Evolutionary conservation across 1,139 yeast genomes (phyloP).

Genomic region (Debaryomycetaceae sp.): DNA sequence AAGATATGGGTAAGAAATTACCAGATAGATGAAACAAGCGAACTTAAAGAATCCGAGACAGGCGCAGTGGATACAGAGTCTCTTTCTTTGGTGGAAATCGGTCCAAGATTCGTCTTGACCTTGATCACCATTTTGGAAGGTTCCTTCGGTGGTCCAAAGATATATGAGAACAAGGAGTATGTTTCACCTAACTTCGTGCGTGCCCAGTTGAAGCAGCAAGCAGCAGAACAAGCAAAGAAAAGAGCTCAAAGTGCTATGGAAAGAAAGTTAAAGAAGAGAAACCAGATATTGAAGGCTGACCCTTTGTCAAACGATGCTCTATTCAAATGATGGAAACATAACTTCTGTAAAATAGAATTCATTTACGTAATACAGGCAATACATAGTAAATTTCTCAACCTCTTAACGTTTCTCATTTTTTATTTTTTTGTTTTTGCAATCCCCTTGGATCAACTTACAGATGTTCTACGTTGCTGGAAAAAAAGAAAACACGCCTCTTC

Average conservation of each 20-base stretch:
- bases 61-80: constrained; percentile 43
- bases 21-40: constrained; percentile 78
- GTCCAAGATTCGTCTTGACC: constrained; percentile 94
- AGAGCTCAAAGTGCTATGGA: constrained; percentile 80
- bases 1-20: constrained; percentile 95
- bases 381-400: no score
- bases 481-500: no score
- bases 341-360: no score
- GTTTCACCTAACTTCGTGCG: constrained; percentile 95
- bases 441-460: no score
- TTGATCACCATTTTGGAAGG: constrained; percentile 92
- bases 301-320: constrained; percentile 80
- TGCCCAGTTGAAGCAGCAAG: constrained; percentile 78
- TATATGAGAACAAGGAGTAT: constrained; percentile 93
- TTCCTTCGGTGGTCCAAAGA: constrained; percentile 96
- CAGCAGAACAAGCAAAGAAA: constrained; percentile 74
- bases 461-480: no score
- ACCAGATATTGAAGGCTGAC: constrained; percentile 70
- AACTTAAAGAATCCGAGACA: constrained; percentile 45
- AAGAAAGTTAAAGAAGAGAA: constrained; percentile 73
- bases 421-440: no score
- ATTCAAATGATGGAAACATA: constrained; percentile 54
- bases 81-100: constrained; percentile 84
- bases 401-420: no score
- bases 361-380: no score